Percentiles rank a stretch among this genome's conserved stretches.
These are phyloP conservation scores for Xylaria sp. DNA, from an alignment of 2,329 filamentous ascomycete species.

Conservation along the genomic window DNA sequence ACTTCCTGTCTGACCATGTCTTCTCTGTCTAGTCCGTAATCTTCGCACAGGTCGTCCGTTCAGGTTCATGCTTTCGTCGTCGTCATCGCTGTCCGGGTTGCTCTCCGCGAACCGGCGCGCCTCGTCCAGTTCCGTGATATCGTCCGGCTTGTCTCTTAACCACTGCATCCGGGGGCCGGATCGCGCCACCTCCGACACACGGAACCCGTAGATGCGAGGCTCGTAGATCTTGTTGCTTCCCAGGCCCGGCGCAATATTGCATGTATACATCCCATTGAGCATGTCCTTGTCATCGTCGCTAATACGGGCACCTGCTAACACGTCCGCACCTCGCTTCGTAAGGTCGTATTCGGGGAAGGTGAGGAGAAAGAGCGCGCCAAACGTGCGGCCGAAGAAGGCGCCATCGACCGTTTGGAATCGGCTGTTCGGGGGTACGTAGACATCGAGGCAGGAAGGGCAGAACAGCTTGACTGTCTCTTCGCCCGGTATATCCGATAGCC, in stretches of 20 bases:
- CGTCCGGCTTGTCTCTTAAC: slow-evolving; percentile 80
- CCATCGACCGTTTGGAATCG: slow-evolving; percentile 97
- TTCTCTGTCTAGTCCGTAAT: slow-evolving; percentile 42
- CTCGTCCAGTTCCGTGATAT: slow-evolving; percentile 86
- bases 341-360: slow-evolving; percentile 97
- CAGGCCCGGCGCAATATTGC: slow-evolving; percentile 87
- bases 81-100: slow-evolving; percentile 59
- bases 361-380: slow-evolving; percentile 95
- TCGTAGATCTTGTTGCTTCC: slow-evolving; percentile 86
- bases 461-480: slow-evolving; percentile 98
- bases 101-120: slow-evolving; percentile 57
- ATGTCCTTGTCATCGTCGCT: slow-evolving; percentile 51
- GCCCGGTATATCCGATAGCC: slow-evolving; percentile 90
- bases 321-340: slow-evolving; percentile 67
- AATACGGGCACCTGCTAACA: slow-evolving; percentile 48
- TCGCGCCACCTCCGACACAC: slow-evolving; percentile 85
- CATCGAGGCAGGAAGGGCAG: slow-evolving; percentile 93
- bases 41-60: slow-evolving; percentile 46
- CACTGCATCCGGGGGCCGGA: slow-evolving; percentile 96
- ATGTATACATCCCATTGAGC: slow-evolving; percentile 84
- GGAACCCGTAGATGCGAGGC: slow-evolving; percentile 94
- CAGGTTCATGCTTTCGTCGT: slow-evolving; percentile 53
- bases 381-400: slow-evolving; percentile 97
- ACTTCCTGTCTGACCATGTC: slow-evolving; percentile 56
- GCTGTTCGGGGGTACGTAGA: slow-evolving; percentile 96